Conservation (phyloP, 371 early-diverging fungal genomes). For the Batkoa obscura region DNA sequence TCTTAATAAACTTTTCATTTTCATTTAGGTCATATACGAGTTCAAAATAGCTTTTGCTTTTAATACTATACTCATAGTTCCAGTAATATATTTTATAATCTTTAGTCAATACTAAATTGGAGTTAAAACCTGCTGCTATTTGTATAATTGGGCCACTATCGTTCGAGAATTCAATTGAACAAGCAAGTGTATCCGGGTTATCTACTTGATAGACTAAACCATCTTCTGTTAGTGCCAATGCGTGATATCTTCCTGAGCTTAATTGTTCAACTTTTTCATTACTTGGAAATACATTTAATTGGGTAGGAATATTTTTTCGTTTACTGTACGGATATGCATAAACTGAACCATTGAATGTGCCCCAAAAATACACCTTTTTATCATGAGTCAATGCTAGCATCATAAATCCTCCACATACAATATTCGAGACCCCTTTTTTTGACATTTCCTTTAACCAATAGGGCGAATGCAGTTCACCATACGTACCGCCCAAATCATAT, state of each 20-base stretch:
- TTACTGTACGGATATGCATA: not conserved
- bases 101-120: not conserved
- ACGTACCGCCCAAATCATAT: not conserved
- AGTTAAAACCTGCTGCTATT: not conserved
- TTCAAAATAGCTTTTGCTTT: not conserved
- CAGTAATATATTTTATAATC: not conserved
- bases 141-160: not conserved
- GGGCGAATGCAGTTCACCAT: not conserved
- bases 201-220: conserved; percentile 1
- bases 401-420: conserved; percentile 6
- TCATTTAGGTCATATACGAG: not conserved
- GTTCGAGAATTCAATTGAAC: not conserved
- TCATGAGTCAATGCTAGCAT: conserved; percentile 5
- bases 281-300: not conserved
- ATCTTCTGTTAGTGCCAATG: not conserved
- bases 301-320: not conserved
- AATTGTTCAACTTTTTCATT: not conserved
- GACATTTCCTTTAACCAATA: not conserved
- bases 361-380: conserved; percentile 4
- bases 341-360: not conserved
- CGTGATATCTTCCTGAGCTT: not conserved
- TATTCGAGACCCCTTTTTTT: not conserved
- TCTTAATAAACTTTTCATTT: not conserved
- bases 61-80: not conserved
- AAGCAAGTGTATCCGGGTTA: not conserved